Evolutionary conservation across 495 filamentous ascomycete genomes (phyloP).

Genomic region (Podospora sp.): DNA sequence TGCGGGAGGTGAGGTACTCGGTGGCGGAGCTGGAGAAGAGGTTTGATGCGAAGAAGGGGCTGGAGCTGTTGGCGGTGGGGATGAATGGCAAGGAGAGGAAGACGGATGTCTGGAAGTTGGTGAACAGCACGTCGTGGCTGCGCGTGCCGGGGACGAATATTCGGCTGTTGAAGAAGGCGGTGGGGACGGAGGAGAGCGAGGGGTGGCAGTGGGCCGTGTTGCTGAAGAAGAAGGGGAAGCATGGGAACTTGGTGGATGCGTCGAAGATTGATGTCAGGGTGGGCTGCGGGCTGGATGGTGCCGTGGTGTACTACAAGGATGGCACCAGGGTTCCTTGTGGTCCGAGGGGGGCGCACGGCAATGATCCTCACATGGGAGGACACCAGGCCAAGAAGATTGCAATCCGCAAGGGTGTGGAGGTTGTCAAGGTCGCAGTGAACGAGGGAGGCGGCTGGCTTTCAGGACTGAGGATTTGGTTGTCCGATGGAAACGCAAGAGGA

Average conservation of each 20-base stretch:
- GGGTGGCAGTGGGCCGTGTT: slow-evolving; percentile 30
- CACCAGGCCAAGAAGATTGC: slow-evolving; percentile 36
- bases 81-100: slow-evolving; percentile 16
- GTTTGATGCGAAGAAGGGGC: neutral
- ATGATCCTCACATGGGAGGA: slow-evolving; percentile 32
- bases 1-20: neutral
- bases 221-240: slow-evolving; percentile 31
- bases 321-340: slow-evolving; percentile 41
- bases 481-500: slow-evolving; percentile 39
- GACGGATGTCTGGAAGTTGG: slow-evolving; percentile 31
- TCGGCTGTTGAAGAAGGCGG: slow-evolving; percentile 28
- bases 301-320: slow-evolving; percentile 42
- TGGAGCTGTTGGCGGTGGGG: slow-evolving; percentile 13
- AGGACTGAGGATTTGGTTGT: slow-evolving; percentile 42
- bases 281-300: slow-evolving; percentile 42
- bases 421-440: slow-evolving; percentile 38
- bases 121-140: slow-evolving; percentile 24
- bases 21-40: slow-evolving; percentile 3
- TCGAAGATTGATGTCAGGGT: slow-evolving; percentile 43
- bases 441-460: slow-evolving; percentile 25
- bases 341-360: slow-evolving; percentile 20
- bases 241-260: slow-evolving; percentile 34
- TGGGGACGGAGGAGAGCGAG: slow-evolving; percentile 16
- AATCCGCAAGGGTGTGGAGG: slow-evolving; percentile 32
- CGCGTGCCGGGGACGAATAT: slow-evolving; percentile 30